phyloP scores from a whole-genome alignment of 371 early-diverging fungal species.

The Syncephalastrum racemosum region DNA sequence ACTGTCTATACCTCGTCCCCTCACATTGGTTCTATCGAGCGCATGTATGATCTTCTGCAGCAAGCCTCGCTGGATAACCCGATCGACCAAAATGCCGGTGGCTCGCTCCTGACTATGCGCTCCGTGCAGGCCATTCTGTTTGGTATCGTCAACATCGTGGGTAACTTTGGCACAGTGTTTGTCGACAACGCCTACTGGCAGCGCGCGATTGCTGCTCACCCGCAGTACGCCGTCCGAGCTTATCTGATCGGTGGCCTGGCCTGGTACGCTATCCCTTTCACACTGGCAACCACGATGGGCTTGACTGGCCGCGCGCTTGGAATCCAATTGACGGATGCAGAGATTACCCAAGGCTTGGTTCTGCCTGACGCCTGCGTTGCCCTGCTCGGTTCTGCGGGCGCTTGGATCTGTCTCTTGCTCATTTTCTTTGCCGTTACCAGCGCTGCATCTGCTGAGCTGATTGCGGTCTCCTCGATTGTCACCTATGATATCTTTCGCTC shows the following conservation, averaged over 20 bases:
- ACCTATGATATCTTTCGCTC: conserved; percentile 72
- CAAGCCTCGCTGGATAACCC: conserved; percentile 48
- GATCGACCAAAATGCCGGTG: conserved; percentile 59
- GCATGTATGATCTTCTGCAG: conserved; percentile 64
- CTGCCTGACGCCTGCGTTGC: conserved; percentile 66
- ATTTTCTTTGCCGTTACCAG: conserved; percentile 75
- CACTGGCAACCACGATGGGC: conserved; percentile 70
- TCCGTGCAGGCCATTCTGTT: conserved; percentile 65
- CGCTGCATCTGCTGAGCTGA: conserved; percentile 69
- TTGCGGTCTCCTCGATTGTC: conserved; percentile 67
- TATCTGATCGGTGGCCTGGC: conserved; percentile 68
- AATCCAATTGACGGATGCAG: conserved; percentile 42
- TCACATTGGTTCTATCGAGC: conserved; percentile 61
- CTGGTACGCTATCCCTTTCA: conserved; percentile 76
- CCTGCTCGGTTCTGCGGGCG: conserved; percentile 59
- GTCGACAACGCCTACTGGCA: conserved; percentile 75
- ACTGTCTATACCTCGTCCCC: conserved; percentile 63
- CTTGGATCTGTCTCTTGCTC: conserved; percentile 59
- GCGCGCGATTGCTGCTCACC: conserved; percentile 69
- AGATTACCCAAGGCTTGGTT: conserved; percentile 65
- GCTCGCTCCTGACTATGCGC: conserved; percentile 66
- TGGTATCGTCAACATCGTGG: conserved; percentile 71
- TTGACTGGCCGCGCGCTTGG: conserved; percentile 66
- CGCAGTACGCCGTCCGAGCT: conserved; percentile 65
- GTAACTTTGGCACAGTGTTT: conserved; percentile 76